Conservation (phyloP, 306 rosid genomes). For the Purshia tridentata region DNA sequence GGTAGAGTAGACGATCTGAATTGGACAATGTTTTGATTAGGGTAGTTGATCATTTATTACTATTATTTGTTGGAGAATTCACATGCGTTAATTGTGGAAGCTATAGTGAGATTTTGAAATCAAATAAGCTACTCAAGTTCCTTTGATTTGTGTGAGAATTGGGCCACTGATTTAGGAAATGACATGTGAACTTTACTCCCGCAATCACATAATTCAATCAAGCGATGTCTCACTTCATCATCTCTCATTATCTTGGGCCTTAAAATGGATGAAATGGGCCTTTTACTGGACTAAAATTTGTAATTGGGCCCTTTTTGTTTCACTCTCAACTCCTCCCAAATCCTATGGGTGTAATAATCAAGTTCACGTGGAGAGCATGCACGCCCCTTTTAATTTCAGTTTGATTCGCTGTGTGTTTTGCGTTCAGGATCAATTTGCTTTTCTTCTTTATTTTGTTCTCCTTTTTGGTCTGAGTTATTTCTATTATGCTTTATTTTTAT, state of each 20-base stretch:
- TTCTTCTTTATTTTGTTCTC: background rate
- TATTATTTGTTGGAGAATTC: background rate
- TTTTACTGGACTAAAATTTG: too few relatives aligned
- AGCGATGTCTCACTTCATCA: background rate
- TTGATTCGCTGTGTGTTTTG: too few relatives aligned
- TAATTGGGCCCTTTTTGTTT: too few relatives aligned
- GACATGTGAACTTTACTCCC: too few relatives aligned
- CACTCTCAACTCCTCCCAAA: too few relatives aligned
- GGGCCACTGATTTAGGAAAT: background rate
- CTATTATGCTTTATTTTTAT: background rate
- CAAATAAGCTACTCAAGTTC: background rate
- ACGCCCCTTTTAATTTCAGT: too few relatives aligned
- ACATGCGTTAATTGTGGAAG: background rate
- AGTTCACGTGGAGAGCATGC: too few relatives aligned
- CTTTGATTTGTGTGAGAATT: background rate
- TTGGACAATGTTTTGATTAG: background rate
- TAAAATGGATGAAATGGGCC: too few relatives aligned
- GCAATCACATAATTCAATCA: background rate
- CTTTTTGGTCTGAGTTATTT: background rate
- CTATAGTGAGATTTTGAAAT: background rate
- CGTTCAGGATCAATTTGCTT: background rate
- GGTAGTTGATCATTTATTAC: background rate
- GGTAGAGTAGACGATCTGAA: constrained; percentile 16
- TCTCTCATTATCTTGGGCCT: background rate
- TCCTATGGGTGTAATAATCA: too few relatives aligned